Evolutionary conservation across 2,329 filamentous ascomycete species (phyloP).

Genomic region (Fusarium sp.): DNA sequence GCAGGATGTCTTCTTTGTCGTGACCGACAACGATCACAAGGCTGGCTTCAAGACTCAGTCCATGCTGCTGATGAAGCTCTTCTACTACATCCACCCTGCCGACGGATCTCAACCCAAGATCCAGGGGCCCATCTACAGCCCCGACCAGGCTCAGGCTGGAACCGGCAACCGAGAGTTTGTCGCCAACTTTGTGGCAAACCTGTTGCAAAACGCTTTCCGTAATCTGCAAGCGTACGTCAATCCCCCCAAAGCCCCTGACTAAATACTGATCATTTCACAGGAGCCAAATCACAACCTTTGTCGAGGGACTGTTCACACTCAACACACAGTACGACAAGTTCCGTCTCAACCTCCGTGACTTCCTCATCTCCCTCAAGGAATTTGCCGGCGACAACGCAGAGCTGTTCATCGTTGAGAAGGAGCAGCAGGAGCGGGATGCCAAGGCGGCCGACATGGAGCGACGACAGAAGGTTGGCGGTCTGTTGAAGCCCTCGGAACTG

Average conservation of each 20-base stretch:
- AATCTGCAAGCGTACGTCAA: slow-evolving; percentile 84
- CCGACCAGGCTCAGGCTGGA: slow-evolving; percentile 81
- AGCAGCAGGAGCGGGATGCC: slow-evolving; percentile 85
- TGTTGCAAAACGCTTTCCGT: slow-evolving; percentile 89
- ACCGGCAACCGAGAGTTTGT: slow-evolving; percentile 93
- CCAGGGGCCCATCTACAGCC: slow-evolving; percentile 85
- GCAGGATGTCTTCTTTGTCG: slow-evolving; percentile 97
- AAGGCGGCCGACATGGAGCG: slow-evolving; percentile 90
- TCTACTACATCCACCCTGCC: slow-evolving; percentile 86
- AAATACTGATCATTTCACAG: slow-evolving; percentile 58
- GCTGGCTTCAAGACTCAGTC: slow-evolving; percentile 99
- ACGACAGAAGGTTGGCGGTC: slow-evolving; percentile 90
- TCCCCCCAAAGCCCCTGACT: not conserved
- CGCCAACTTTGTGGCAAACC: slow-evolving; percentile 81
- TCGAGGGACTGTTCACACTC: slow-evolving; percentile 84
- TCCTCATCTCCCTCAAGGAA: slow-evolving; percentile 96
- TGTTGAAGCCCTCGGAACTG: slow-evolving; percentile 97
- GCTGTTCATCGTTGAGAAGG: slow-evolving; percentile 91
- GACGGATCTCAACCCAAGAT: slow-evolving; percentile 80
- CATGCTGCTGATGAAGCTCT: slow-evolving; percentile 90
- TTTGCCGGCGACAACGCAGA: slow-evolving; percentile 96
- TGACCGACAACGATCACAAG: slow-evolving; percentile 98
- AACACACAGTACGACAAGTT: slow-evolving; percentile 93
- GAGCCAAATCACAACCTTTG: slow-evolving; percentile 86
- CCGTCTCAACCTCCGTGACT: slow-evolving; percentile 94